Conservation (phyloP, 352 stramenopile genomes). For the Globisporangium carolinianum region DNA sequence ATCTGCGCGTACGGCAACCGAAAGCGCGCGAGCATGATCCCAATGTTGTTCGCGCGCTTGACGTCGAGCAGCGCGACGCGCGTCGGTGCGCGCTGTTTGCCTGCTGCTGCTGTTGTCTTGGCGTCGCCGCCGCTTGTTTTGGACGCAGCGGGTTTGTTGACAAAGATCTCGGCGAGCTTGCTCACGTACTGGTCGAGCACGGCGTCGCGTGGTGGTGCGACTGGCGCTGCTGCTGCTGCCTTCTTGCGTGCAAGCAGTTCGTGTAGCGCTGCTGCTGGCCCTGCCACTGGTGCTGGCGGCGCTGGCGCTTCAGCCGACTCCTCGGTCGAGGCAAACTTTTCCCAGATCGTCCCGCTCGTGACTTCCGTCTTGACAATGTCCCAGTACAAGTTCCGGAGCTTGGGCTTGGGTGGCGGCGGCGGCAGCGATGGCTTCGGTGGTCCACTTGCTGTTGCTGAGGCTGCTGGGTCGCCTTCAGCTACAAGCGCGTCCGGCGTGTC, state of each 20-base stretch:
- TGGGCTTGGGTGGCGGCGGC: constrained; percentile 54
- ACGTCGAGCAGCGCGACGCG: constrained; percentile 76
- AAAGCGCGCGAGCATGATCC: constrained; percentile 82
- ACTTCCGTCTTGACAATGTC: constrained; percentile 59
- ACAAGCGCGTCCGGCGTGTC: constrained; percentile 79
- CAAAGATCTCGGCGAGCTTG: constrained; percentile 67
- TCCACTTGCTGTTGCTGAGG: constrained; percentile 13
- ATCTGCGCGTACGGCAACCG: constrained; percentile 78
- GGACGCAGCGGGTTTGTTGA: constrained; percentile 48
- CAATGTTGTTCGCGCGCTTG: constrained; percentile 83
- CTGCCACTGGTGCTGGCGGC: constrained; percentile 17
- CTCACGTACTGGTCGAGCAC: constrained; percentile 64
- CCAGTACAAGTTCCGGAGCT: constrained; percentile 82
- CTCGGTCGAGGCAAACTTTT: constrained; percentile 30
- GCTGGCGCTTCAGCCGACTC: constrained; percentile 6
- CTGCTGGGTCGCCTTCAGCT: constrained; percentile 24
- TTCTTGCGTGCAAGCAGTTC: constrained; percentile 21
- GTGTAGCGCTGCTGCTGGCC: constrained; percentile 16
- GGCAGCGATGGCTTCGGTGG: constrained; percentile 25
- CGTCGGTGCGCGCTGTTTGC: constrained; percentile 56
- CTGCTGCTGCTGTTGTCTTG: constrained; percentile 18
- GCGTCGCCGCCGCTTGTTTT: constrained; percentile 46
- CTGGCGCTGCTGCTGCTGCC: not conserved
- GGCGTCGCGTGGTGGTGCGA: constrained; percentile 13
- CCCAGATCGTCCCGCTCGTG: constrained; percentile 67